Conservation (phyloP, 306 rosid species). For the Gillenia trifoliata region DNA sequence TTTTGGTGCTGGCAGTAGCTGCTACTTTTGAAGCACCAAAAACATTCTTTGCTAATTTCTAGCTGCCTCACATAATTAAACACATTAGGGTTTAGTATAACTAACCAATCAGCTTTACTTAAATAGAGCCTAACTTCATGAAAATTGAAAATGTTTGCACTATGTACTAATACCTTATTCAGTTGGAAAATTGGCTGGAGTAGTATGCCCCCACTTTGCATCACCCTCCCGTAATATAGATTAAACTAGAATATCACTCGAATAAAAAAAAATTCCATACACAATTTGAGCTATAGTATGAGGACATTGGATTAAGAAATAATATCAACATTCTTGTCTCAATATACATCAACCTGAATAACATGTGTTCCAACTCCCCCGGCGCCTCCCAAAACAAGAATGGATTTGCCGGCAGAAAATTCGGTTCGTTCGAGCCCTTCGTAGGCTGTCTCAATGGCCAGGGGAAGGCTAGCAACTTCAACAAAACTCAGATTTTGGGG, state of each 20-base stretch:
- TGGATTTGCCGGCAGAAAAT: slow-evolving; percentile 49
- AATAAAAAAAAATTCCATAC: neutral
- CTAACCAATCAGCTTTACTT: neutral
- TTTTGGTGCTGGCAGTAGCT: slow-evolving; percentile 59
- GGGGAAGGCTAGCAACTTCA: slow-evolving; percentile 82
- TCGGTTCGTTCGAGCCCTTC: slow-evolving; percentile 48
- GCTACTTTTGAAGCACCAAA: slow-evolving; percentile 61
- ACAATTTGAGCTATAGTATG: too few relatives aligned
- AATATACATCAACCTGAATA: too few relatives aligned
- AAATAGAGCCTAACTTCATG: neutral
- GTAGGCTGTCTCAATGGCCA: slow-evolving; percentile 58
- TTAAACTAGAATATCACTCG: too few relatives aligned
- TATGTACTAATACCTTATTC: too few relatives aligned
- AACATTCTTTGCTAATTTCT: slow-evolving; percentile 63
- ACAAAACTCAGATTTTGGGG: slow-evolving; percentile 58
- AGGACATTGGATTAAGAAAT: neutral
- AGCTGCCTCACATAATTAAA: slow-evolving; percentile 36
- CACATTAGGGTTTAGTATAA: neutral
- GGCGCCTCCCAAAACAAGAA: slow-evolving; percentile 74
- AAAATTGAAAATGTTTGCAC: neutral
- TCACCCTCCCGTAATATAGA: too few relatives aligned
- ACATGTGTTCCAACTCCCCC: slow-evolving; percentile 62
- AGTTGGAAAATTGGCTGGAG: too few relatives aligned
- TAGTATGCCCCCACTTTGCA: too few relatives aligned
- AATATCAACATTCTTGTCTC: neutral